Evolutionary conservation across 2,329 filamentous ascomycete species (phyloP).

Genomic region (Fusarium neocosmosporiellum): DNA sequence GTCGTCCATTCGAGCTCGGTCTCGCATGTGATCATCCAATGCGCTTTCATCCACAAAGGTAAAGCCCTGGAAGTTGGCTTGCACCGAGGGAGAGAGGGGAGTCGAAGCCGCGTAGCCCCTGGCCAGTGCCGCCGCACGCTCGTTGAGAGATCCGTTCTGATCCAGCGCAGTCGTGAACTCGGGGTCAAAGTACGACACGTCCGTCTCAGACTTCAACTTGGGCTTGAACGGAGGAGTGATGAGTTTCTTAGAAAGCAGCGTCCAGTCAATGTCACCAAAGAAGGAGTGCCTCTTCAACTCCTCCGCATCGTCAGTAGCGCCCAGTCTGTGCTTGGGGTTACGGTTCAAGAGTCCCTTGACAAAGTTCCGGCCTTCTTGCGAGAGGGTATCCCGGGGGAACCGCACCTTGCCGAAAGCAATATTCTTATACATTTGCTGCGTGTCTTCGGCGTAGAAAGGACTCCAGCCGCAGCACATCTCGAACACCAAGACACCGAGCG

Average conservation of each 20-base stretch:
- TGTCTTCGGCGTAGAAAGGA: constrained; percentile 98
- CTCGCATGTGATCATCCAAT: constrained; percentile 84
- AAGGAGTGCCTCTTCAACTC: constrained; percentile 95
- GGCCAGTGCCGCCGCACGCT: constrained; percentile 87
- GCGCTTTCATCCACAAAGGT: constrained; percentile 99
- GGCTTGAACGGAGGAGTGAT: constrained; percentile 98
- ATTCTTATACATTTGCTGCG: constrained; percentile 99
- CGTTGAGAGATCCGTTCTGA: constrained; percentile 87
- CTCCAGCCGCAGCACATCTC: constrained; percentile 99
- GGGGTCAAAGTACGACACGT: constrained; percentile 98
- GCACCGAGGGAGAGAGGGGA: constrained; percentile 92
- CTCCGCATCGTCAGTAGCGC: constrained; percentile 89
- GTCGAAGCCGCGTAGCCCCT: constrained; percentile 90
- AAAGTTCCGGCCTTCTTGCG: constrained; percentile 94
- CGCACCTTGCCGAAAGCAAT: constrained; percentile 99
- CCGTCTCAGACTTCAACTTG: constrained; percentile 93
- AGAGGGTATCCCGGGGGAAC: constrained; percentile 94
- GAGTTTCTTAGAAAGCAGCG: constrained; percentile 85
- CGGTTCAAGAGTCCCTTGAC: constrained; percentile 97
- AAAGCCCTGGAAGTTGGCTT: constrained; percentile 98
- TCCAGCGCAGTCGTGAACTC: constrained; percentile 97
- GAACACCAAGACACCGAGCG: constrained; percentile 94
- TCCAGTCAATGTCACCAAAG: constrained; percentile 95
- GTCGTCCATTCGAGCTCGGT: constrained; percentile 59
- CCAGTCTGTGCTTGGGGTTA: constrained; percentile 94